Base-by-base conservation (phyloP, 2,329 filamentous ascomycete genomes). In the Orbilia oligospora region DNA sequence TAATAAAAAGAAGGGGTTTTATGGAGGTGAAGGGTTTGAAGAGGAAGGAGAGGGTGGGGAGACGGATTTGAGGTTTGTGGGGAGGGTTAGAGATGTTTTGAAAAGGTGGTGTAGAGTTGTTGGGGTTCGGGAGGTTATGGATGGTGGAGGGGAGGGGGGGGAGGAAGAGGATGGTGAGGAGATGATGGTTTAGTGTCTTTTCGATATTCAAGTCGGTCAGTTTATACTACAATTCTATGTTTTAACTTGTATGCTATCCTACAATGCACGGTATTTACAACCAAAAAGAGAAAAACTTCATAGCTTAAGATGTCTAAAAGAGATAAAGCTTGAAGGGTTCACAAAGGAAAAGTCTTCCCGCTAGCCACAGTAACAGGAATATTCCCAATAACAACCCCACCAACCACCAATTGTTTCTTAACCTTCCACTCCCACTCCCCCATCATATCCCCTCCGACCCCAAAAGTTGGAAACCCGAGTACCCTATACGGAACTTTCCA, bases 401-500 rank as follows among this genome's bases (percentile, higher is more conserved):
- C 36, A 22, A 78, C 56, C 36, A 72, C 64, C 53, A 78, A 56
- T 24, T 72, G 49, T 56, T 56, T 71, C 63, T 78, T 78, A 22
- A 70, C 63, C 63, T 70, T 67, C 75, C 75, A 78, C n/a, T 78
- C 75, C 75, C 75, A 78, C 20, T 49, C 10, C 9, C 73, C 73
- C 61, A 71, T 66, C 49, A 33, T 38, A 6, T 51, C 27, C 5
- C 46, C 41, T 6, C 68, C 75, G 4, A 78, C 18, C 5, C 56
- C 68, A 41, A 78, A 78, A 2, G 75, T 78, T 24, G 75, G 75
- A 61, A 78, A 78, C 2, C 68, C 58, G 0, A 72, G 27, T 0
- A 53, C 53, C 2, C 5, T 5, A 49, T 72, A 72, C 16, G 75
- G 75, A n/a, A 68, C 63, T 63, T 63, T 63, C 75, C 68, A 78